These are phyloP conservation scores for Lentinula detonsa DNA, from an alignment of 768 basidiomycete genomes.

Conservation along the genomic window DNA sequence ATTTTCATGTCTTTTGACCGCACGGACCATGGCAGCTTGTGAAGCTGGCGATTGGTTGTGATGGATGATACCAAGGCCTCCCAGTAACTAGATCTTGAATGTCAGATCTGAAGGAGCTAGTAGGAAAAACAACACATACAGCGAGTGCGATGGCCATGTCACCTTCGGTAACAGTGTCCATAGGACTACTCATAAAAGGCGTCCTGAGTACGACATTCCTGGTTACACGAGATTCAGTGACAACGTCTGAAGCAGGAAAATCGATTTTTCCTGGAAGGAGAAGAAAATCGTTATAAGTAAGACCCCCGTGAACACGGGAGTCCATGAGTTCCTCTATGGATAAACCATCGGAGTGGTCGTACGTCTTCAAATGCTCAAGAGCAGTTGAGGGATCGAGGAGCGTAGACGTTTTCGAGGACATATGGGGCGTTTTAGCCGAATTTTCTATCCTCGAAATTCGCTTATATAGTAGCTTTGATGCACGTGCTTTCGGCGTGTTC, in stretches of 20 bases:
- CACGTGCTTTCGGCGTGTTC: neutral
- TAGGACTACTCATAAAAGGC: slow-evolving; percentile 95
- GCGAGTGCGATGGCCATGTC: slow-evolving; percentile 93
- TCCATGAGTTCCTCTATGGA: slow-evolving; percentile 84
- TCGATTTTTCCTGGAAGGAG: slow-evolving; percentile 93
- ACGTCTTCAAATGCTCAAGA: slow-evolving; percentile 67
- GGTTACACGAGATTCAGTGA: slow-evolving; percentile 82
- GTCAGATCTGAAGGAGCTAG: slow-evolving; percentile 9
- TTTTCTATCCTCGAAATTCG: neutral
- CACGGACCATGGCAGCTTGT: slow-evolving; percentile 96
- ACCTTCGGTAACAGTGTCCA: slow-evolving; percentile 98
- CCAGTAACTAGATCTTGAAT: slow-evolving; percentile 55
- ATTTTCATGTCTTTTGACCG: slow-evolving; percentile 97
- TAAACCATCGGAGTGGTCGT: slow-evolving; percentile 75
- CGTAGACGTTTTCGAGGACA: slow-evolving; percentile 22
- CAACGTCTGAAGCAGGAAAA: slow-evolving; percentile 77
- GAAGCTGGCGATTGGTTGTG: slow-evolving; percentile 83
- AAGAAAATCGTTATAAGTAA: slow-evolving; percentile 98
- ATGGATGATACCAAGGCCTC: slow-evolving; percentile 97
- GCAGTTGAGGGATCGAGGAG: slow-evolving; percentile 70
- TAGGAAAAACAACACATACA: slow-evolving; percentile 39
- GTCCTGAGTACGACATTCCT: slow-evolving; percentile 90
- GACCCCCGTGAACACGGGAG: slow-evolving; percentile 77
- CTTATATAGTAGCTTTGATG: neutral
- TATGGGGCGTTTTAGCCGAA: slow-evolving; percentile 1